Conservation (phyloP, 2,329 filamentous ascomycete genomes). For the Lasiodiplodia sp. region DNA sequence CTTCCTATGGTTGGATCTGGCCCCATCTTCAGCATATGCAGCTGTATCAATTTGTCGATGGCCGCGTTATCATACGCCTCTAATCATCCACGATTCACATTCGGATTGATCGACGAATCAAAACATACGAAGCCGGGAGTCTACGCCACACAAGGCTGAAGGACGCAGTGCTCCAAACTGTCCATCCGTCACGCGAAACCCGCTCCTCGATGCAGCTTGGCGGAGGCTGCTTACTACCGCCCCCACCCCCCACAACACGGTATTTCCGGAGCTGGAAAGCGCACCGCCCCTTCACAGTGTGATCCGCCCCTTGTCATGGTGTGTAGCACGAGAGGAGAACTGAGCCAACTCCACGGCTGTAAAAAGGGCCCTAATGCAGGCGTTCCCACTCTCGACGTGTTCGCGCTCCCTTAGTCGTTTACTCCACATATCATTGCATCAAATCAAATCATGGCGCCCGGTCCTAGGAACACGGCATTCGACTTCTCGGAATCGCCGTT, state of each 20-base stretch:
- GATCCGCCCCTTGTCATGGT: background rate
- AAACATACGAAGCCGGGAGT: background rate
- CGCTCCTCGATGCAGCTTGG: background rate
- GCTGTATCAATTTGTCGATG: background rate
- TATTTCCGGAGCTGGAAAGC: background rate
- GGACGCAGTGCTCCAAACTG: background rate
- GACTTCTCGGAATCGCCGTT: background rate
- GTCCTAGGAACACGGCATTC: background rate
- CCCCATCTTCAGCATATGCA: background rate
- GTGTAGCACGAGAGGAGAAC: background rate
- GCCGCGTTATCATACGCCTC: background rate
- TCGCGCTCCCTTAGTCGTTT: background rate
- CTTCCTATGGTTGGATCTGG: background rate
- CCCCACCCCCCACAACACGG: background rate
- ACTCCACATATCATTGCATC: background rate
- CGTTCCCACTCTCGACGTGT: background rate
- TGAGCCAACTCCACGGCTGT: background rate
- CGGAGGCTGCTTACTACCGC: background rate
- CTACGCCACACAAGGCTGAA: background rate
- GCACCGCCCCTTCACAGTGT: background rate
- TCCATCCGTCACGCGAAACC: background rate
- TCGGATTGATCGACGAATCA: background rate
- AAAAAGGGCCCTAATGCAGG: background rate
- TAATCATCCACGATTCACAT: background rate
- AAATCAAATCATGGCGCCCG: background rate